phyloP scores from a whole-genome alignment of 345 rosid genomes.

The Eucalyptus albens region DNA sequence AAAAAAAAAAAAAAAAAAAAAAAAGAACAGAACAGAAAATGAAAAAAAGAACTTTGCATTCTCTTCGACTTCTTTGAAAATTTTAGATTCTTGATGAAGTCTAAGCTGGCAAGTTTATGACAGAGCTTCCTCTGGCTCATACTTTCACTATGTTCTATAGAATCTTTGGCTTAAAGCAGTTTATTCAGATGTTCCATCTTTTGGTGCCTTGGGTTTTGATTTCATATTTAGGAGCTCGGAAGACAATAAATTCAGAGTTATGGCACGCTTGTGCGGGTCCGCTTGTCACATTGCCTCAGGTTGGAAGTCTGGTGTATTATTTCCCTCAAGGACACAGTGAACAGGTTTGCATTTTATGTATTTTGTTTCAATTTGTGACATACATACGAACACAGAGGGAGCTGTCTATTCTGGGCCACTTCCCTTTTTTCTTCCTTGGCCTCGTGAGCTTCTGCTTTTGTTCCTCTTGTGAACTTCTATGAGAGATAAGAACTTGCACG shows the following conservation, averaged over 20 bases:
- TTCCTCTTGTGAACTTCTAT: not conserved
- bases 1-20: not conserved
- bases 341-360: constrained; percentile 52
- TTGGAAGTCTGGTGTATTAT: constrained; percentile 87
- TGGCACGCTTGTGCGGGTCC: constrained; percentile 99
- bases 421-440: not conserved
- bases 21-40: not conserved
- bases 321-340: constrained; percentile 99
- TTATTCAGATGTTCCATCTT: not conserved
- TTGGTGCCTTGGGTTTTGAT: not conserved
- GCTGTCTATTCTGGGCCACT: not conserved
- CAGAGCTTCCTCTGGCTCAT: not conserved
- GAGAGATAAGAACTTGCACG: not conserved
- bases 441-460: not conserved
- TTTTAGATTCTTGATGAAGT: not conserved
- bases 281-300: constrained; percentile 84
- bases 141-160: not conserved
- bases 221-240: constrained; percentile 45
- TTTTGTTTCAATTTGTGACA: not conserved
- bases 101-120: not conserved
- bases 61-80: not conserved
- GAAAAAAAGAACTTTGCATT: not conserved
- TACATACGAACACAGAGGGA: not conserved
- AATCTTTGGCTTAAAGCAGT: not conserved
- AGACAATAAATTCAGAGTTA: constrained; percentile 72